Evolutionary conservation across 345 rosid species (phyloP).

Genomic region (Melastoma malabathricum): DNA sequence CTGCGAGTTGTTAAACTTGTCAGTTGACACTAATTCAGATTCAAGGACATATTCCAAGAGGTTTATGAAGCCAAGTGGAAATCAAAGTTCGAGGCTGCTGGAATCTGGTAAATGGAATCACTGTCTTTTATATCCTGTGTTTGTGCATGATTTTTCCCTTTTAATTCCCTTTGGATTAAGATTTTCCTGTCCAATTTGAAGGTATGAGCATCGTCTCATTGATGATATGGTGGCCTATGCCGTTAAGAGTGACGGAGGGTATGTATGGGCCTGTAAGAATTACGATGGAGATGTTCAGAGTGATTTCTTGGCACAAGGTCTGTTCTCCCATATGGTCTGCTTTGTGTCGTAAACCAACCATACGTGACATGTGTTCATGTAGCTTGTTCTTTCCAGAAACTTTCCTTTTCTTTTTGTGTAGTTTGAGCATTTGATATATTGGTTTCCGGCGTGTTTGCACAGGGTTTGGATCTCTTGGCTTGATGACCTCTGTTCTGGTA

Average conservation of each 20-base stretch:
- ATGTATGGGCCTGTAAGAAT: constrained; percentile 99
- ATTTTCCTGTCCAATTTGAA: too few relatives aligned
- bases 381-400: too few relatives aligned
- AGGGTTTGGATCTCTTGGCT: constrained; percentile 98
- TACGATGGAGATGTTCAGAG: constrained; percentile 99
- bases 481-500: constrained; percentile 99
- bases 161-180: background rate
- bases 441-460: too few relatives aligned
- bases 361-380: too few relatives aligned
- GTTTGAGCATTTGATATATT: constrained; percentile 3
- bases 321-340: constrained; percentile 7
- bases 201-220: constrained; percentile 99
- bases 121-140: background rate
- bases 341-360: background rate
- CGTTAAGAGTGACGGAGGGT: constrained; percentile 93
- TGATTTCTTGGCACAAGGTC: constrained; percentile 97
- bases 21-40: constrained; percentile 32
- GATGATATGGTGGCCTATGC: constrained; percentile 99
- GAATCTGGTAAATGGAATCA: constrained; percentile 53
- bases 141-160: background rate
- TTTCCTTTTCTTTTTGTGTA: background rate
- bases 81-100: constrained; percentile 84
- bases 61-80: constrained; percentile 92
- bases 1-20: too few relatives aligned
- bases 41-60: constrained; percentile 96